phyloP scores from a whole-genome alignment of 2,329 filamentous ascomycete species.

The Myriosclerotinia curreyana region DNA sequence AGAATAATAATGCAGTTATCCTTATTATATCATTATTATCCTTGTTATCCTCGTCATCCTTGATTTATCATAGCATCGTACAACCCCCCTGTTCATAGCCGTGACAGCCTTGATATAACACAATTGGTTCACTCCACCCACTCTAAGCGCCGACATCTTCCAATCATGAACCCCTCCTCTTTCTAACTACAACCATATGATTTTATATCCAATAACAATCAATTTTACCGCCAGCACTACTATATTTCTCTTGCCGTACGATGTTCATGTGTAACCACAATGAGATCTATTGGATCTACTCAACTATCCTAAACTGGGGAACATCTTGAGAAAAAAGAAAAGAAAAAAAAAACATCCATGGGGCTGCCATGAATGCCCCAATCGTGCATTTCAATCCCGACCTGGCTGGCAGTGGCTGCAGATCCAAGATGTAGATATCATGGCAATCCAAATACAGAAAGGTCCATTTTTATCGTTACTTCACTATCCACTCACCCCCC shows the following conservation, averaged over 20 bases:
- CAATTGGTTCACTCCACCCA: background rate
- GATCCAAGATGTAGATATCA: slow-evolving; percentile 9
- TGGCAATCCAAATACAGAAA: slow-evolving; percentile 5
- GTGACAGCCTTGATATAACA: slow-evolving; percentile 2
- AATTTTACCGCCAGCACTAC: background rate
- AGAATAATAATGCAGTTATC: background rate
- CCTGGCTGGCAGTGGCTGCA: background rate
- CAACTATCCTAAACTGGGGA: background rate
- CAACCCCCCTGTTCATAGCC: slow-evolving; percentile 13
- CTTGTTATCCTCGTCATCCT: too few relatives aligned
- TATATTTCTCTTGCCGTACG: background rate
- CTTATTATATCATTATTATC: too few relatives aligned
- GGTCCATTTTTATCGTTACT: too few relatives aligned
- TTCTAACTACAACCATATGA: background rate
- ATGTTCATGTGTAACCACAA: slow-evolving; percentile 1
- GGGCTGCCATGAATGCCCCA: background rate
- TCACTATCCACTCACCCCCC: background rate
- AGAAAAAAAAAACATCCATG: background rate
- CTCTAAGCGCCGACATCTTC: slow-evolving; percentile 20
- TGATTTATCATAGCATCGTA: slow-evolving; percentile 5
- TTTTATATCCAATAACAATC: background rate
- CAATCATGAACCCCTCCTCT: background rate
- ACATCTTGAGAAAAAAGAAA: background rate
- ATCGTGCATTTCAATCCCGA: slow-evolving; percentile 10
- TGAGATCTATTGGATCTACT: slow-evolving; percentile 14